Base-by-base conservation (phyloP, 352 stramenopile species). In the Phytophthora ohioensis region DNA sequence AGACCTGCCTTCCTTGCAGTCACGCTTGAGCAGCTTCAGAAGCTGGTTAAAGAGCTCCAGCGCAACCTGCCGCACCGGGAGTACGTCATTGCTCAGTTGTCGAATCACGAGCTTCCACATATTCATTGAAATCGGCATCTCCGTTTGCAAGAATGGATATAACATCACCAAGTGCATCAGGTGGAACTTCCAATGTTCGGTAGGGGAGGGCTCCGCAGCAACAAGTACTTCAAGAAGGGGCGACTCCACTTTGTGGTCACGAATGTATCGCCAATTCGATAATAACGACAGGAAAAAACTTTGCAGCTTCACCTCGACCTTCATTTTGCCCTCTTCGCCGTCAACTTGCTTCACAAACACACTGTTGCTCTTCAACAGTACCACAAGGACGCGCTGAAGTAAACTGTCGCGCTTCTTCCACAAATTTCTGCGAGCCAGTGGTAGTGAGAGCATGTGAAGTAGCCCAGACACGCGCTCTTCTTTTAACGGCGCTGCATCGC, bases 131-230 rank as follows among this genome's bases (percentile, higher is more conserved):
- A 91, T 41, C 7, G 80, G 75, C 47, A 78, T 68, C 30, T 78
- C 69, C 4, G 57, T 55, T 46, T 92, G 82, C 35, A 94, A 67
- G 39, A 88, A 76, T 15, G 85, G 87, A 62, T 87, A 91, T 13
- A 94, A 59, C 41, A 73, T 76, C 17, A 90, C 87, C 30, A 94
- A 66, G 47, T 92, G 81, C 80, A 94, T 84, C 27, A 94, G 48
- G 27, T 93, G 87, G 30, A 91, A 80, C 68, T 92, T 91, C 87
- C 87, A 94, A 59, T 94, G 87, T 32, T 85, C 82, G 5, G 68
- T 67, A 4, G 66, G 15, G 4, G 63, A 27, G 17, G 81, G 81
- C 43, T 94, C 81, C 0, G 75, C 67, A 9, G 60, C 49, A 5
- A 92, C 8, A 8, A 92, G 21, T 15, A 69, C 52, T 21, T 72